Percentiles rank a stretch among this genome's conserved stretches.
Evolutionary conservation across 2,329 filamentous ascomycete genomes (phyloP).

Genomic region (Trichoderma simmonsii): DNA sequence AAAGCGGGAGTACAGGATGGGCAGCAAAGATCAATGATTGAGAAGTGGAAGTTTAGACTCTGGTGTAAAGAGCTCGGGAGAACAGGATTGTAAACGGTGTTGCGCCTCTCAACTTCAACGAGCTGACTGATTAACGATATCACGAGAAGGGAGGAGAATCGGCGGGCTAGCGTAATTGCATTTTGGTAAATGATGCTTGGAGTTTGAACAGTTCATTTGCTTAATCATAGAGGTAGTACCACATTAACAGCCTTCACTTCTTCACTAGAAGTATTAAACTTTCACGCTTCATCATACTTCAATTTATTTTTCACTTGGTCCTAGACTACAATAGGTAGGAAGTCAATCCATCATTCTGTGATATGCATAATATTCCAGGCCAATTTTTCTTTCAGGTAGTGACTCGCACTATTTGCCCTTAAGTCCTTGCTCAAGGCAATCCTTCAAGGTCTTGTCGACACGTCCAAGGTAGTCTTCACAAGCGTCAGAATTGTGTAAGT

Average conservation of each 20-base stretch:
- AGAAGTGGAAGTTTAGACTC: not conserved
- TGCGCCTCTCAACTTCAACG: not conserved
- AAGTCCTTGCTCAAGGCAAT: not conserved
- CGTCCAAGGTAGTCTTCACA: not conserved
- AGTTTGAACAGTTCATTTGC: not conserved
- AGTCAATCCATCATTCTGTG: not conserved
- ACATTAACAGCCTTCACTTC: not conserved
- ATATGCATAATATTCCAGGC: not conserved
- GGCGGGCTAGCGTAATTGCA: not conserved
- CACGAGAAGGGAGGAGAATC: not conserved
- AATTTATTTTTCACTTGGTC: not conserved
- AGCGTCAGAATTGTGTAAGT: not conserved
- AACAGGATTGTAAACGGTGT: not conserved
- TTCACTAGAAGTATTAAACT: not conserved
- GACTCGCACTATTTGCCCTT: not conserved
- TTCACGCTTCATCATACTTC: not conserved
- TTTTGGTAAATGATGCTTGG: not conserved
- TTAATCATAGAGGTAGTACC: not conserved
- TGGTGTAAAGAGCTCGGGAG: slow-evolving; percentile 2
- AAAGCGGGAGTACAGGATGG: too few relatives aligned
- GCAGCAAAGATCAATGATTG: not conserved
- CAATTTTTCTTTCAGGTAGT: not conserved
- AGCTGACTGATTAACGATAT: not conserved
- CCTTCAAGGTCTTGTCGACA: not conserved
- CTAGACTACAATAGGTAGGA: not conserved